These are phyloP conservation scores for Pelargonium fulgidum DNA, from an alignment of 441 rosid genomes.

Conservation along the genomic window DNA sequence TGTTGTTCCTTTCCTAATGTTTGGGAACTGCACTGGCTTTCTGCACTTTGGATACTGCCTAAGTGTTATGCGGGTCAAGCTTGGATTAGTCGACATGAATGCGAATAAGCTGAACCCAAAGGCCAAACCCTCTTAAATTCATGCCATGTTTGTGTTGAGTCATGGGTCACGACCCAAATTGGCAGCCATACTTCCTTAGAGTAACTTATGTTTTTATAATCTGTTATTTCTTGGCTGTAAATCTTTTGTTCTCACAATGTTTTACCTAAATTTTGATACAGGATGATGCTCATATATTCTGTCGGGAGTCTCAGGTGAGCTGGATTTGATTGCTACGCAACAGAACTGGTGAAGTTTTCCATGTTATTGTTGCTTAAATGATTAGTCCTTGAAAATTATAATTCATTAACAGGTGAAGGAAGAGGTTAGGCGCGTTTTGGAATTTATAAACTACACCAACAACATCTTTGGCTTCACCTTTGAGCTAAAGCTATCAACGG, in stretches of 20 bases:
- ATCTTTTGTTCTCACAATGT: background rate
- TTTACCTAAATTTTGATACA: constrained; percentile 30
- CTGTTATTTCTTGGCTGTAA: background rate
- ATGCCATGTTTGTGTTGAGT: too few relatives aligned
- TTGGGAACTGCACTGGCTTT: too few relatives aligned
- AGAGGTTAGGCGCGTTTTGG: constrained; percentile 77
- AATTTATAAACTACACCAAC: constrained; percentile 71
- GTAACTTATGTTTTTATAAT: background rate
- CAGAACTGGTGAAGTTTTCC: background rate
- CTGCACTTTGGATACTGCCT: too few relatives aligned
- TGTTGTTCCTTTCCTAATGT: too few relatives aligned
- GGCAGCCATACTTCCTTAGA: too few relatives aligned
- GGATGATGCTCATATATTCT: constrained; percentile 99
- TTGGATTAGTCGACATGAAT: too few relatives aligned
- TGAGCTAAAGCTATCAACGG: constrained; percentile 93
- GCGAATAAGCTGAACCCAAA: too few relatives aligned
- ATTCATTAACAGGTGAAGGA: constrained; percentile 59
- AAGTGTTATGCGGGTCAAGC: too few relatives aligned
- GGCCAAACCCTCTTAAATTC: too few relatives aligned
- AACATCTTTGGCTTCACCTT: constrained; percentile 74
- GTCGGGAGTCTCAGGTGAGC: constrained; percentile 75
- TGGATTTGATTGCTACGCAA: constrained; percentile 16
- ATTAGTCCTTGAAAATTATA: constrained; percentile 13
- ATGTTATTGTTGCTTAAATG: constrained; percentile 13
- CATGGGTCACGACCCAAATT: background rate